Base-by-base conservation (phyloP, 176 grass and related monocot species). In the Ensete glaucum region DNA sequence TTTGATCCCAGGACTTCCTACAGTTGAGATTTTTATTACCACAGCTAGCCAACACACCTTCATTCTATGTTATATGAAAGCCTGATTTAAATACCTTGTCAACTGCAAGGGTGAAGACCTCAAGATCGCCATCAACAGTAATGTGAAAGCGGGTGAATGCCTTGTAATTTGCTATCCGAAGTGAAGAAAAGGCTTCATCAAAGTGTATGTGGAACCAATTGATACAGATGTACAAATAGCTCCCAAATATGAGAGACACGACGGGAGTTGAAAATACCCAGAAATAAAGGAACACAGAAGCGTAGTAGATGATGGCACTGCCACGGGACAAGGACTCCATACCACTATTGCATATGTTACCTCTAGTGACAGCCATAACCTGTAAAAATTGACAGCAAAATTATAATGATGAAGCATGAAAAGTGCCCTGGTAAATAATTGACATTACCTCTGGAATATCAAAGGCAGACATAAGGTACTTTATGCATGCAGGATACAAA, bases 391-490 rank as follows among this genome's bases (percentile, higher is more conserved):
- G 34, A 43, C 50, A 6, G 11, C 13, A 24, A 54, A 25, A 1
- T 54, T 54, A 54, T 54, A 15, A 54, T 2, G 9, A 72, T 17
- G 52, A 25, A 73, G 13, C 11, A 25, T 54, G 51, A 54, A 43
- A 43, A 4, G 34, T 43, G 34, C 34, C 34, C 34, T 43, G 5
- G 34, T 6, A 43, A 43, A 43, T 43, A 43, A 73, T 25, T 19
- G 11, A 14, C 68, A 74, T 76, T 79, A 99, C 95, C 96, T 99
- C 96, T 19, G 96, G 91, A 67, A 99, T 74, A 64, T 99, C 96
- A 34, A 99, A 99, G 54, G 96, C 96, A 9, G 96, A 99, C 96
- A 99, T 99, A 19, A 99, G 88, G 76, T 99, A 99, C 81, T 99
- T 99, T 48, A 99, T 99, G 88, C 90, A 91, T 48, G 95, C 95